Evolutionary conservation across 495 filamentous ascomycete species (phyloP).

Genomic region (Xylaria nigripes): DNA sequence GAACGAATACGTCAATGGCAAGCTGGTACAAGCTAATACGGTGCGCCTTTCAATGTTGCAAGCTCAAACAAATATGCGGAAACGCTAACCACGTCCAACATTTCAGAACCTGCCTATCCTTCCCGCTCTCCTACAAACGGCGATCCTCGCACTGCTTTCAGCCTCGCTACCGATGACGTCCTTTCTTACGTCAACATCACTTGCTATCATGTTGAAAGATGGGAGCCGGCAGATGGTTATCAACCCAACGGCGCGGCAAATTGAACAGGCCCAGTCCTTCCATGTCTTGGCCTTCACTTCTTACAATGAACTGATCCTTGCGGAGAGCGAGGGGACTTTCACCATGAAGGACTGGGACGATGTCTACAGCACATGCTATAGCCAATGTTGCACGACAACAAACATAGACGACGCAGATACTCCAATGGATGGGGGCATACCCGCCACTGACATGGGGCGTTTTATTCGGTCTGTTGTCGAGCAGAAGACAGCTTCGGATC

Average conservation of each 20-base stretch:
- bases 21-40: constrained; percentile 41
- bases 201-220: constrained; percentile 50
- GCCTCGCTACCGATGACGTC: constrained; percentile 66
- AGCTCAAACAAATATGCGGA: background rate
- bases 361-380: constrained; percentile 54
- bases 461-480: constrained; percentile 59
- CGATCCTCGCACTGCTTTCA: constrained; percentile 64
- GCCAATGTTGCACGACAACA: constrained; percentile 49
- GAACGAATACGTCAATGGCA: constrained; percentile 46
- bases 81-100: constrained; percentile 3
- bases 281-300: constrained; percentile 74
- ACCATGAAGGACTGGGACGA: constrained; percentile 68
- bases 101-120: constrained; percentile 63
- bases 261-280: constrained; percentile 54
- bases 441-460: constrained; percentile 41
- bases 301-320: constrained; percentile 63
- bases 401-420: constrained; percentile 35
- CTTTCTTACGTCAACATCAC: constrained; percentile 54
- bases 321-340: constrained; percentile 76
- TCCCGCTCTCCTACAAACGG: constrained; percentile 65
- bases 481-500: constrained; percentile 47
- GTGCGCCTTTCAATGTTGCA: constrained; percentile 19
- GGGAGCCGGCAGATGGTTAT: constrained; percentile 36
- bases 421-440: constrained; percentile 34
- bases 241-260: constrained; percentile 48